Base-by-base conservation (phyloP, 768 basidiomycete genomes). In the Kwoniella newhampshirensis region DNA sequence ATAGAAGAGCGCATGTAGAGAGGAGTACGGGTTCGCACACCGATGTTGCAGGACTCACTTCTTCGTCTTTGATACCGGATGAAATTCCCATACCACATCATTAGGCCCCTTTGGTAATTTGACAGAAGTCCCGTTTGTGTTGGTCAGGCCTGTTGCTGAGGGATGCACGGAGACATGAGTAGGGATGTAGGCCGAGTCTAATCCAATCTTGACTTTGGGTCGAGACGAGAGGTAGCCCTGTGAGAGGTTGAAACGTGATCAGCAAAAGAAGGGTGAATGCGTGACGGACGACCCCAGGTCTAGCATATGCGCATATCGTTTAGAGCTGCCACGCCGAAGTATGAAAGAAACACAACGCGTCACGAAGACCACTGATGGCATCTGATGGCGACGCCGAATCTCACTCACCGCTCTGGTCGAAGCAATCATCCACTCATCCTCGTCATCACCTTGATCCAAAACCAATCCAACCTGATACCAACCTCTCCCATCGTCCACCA, bases 391-490 rank as follows among this genome's bases (percentile, higher is more conserved):
- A 18, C 44, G n/a, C n/a, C n/a, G n/a, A n/a, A n/a, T n/a, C 7
- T 25, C 13, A 61, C 67, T 49, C 41, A 68, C 67, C n/a, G 58
- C 32, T 53, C 49, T 25, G 11, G 63, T 65, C 4, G 63, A 65
- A 30, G 44, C 54, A 15, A 64, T 46, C 27, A 60, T 32, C 63
- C 63, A 65, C 21, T 60, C 54, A 8, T 53, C 37, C 18, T 52
- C 54, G 2, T 13, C 46, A 13, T 40, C 57, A 18, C 27, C 15
- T 23, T 37, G 54, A 27, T 50, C 58, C 7, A 35, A 18, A 13
- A 46, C 51, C 42, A 68, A 11, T 43, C 49, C 60, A n/a, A 68
- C 43, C 50, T 68, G 67, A 59, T 68, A 68, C 67, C 67, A 68
- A 11, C 62, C 62, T 26, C 56, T 55, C 25, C 51, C 61, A 47